A percentile compares a stretch with the other conserved stretches of the same genome.
phyloP scores from a whole-genome alignment of 208 protist genomes.

The Leishmania major region DNA sequence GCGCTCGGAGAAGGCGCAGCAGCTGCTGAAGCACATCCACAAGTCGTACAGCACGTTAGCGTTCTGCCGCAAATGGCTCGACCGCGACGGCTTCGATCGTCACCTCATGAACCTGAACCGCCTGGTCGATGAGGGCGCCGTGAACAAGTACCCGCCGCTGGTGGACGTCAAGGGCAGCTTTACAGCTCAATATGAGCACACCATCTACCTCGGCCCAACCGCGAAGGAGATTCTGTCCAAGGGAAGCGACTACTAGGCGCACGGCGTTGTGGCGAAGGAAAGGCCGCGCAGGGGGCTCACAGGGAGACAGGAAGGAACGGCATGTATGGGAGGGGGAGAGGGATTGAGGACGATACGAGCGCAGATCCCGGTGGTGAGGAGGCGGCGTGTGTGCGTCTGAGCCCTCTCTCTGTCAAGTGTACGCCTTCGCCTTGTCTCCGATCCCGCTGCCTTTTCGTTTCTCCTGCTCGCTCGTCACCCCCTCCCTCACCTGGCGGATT shows the following conservation, averaged over 20 bases:
- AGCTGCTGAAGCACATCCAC: conserved; percentile 93
- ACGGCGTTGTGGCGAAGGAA: conserved; percentile 19
- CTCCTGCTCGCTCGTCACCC: no score
- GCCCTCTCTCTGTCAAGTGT: background rate
- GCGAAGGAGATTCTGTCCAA: conserved; percentile 97
- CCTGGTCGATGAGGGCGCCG: conserved; percentile 87
- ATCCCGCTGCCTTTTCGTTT: no score
- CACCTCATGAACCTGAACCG: conserved; percentile 90
- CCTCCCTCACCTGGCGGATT: no score
- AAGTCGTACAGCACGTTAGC: conserved; percentile 96
- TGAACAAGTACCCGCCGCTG: conserved; percentile 97
- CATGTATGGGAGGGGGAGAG: background rate
- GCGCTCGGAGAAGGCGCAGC: conserved; percentile 87
- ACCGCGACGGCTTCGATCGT: conserved; percentile 92
- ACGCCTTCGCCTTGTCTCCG: conserved; percentile 3
- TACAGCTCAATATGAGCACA: conserved; percentile 98
- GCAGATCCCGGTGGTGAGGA: background rate
- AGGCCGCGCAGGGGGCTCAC: background rate
- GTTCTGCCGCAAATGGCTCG: conserved; percentile 98
- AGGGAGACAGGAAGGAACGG: background rate
- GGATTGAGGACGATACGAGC: background rate
- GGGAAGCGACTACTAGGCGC: conserved; percentile 94
- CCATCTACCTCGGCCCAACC: conserved; percentile 94
- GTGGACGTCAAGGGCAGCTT: conserved; percentile 97
- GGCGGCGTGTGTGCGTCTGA: background rate